Percentiles rank a stretch among this genome's conserved stretches.
These are phyloP conservation scores for Aureobasidium sp. DNA, from an alignment of 2,329 filamentous ascomycete species.

Conservation along the genomic window DNA sequence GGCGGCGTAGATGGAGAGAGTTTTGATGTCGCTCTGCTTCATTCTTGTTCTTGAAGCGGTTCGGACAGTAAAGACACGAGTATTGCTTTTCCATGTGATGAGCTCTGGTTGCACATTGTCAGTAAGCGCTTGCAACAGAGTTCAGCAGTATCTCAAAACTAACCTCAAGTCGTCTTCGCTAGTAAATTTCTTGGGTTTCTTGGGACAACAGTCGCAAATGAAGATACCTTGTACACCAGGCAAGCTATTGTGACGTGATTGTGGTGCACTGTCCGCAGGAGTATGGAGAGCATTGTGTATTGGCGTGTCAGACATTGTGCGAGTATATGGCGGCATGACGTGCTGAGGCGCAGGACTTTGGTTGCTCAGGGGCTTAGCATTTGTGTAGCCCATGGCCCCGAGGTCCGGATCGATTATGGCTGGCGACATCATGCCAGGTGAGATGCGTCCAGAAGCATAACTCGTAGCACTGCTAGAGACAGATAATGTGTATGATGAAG, in stretches of 20 bases:
- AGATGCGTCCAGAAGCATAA: constrained; percentile 55
- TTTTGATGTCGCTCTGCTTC: constrained; percentile 96
- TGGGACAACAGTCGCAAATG: constrained; percentile 92
- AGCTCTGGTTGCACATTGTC: constrained; percentile 46
- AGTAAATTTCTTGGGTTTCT: constrained; percentile 95
- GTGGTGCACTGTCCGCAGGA: constrained; percentile 38
- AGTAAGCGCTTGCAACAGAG: constrained; percentile 9
- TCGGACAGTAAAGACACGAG: constrained; percentile 83
- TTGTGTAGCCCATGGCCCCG: constrained; percentile 48
- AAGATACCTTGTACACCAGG: constrained; percentile 51
- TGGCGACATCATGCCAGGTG: constrained; percentile 54
- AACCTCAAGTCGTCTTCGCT: constrained; percentile 77
- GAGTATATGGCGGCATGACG: constrained; percentile 35
- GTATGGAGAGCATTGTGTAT: constrained; percentile 37
- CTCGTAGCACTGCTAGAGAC: constrained; percentile 60
- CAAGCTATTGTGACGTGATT: constrained; percentile 43
- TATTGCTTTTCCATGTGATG: constrained; percentile 97
- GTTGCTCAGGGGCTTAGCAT: constrained; percentile 37
- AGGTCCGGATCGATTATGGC: constrained; percentile 46
- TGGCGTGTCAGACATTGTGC: constrained; percentile 35
- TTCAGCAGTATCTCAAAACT: constrained; percentile 27
- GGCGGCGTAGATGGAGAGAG: constrained; percentile 80
- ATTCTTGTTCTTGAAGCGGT: constrained; percentile 98
- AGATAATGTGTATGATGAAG: constrained; percentile 52
- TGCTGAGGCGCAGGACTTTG: constrained; percentile 36